Evolutionary conservation across 352 stramenopile genomes (phyloP), one percentile per base, ranked within the genome.

Genomic region (Phytopythium aichiense): DNA sequence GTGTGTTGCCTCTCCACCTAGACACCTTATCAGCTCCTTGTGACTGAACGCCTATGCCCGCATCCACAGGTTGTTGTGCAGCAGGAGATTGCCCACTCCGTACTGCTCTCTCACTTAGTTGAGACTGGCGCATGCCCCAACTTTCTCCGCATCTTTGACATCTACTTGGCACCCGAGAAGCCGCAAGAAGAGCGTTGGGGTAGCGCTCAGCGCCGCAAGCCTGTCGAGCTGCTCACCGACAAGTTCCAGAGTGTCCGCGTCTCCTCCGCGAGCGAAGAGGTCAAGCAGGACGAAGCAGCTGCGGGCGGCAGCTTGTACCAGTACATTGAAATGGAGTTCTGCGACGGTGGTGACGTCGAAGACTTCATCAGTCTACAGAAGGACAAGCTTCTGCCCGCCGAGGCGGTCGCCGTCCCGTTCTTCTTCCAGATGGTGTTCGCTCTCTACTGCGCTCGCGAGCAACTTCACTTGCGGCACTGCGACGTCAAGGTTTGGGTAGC

Each of bases 281-380:
- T 48, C 48, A 55, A 35, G 16, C 63, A 31, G 31, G 53, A 58
- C 16, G 51, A 69, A 45, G 56, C 22, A 23, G 46, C 71, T 30
- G 53, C 58, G 4, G 37, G 11, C 5, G 18, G 50, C 4, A 56
- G 48, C 9, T 23, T 92, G 33, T 98, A 87, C 66, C 97, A 99
- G 77, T 99, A 98, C 69, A 99, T 99, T 61, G 83, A 91, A 25
- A 99, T 99, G 97, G 98, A 99, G 69, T 94, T 99, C 15, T 99
- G 97, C 70, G 80, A 93, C 52, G 81, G 94, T 45, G 97, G 97
- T 16, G 97, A 99, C 73, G 68, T 98, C 12, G 97, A 99, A 79
- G 82, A 98, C 45, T 98, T 97, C 57, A 89, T 99, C 31, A 87
- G 89, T 12, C 69, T 95, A 40, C 73, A 89, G 42, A 67, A 97